Evolutionary conservation across 2,329 filamentous ascomycete species (phyloP).

Genomic region (Epichloe typhina): DNA sequence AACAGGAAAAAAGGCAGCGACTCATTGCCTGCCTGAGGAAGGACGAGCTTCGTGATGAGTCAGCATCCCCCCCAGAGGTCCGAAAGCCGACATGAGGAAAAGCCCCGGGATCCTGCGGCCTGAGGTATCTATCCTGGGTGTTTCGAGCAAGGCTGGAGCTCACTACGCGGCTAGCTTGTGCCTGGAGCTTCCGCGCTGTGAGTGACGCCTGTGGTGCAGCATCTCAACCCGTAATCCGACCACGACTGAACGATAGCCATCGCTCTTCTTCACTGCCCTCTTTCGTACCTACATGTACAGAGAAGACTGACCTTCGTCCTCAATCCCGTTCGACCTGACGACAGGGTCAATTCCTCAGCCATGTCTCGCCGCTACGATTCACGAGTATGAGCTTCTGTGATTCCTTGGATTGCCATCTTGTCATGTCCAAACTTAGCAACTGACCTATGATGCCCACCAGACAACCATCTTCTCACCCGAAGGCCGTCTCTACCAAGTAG

Average conservation of each 20-base stretch:
- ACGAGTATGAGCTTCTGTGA: constrained; percentile 49
- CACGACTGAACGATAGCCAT: constrained; percentile 1
- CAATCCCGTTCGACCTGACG: background rate
- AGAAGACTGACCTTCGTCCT: background rate
- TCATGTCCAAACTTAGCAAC: background rate
- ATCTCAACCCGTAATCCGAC: background rate
- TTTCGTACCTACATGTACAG: background rate
- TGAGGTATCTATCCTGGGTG: constrained; percentile 2
- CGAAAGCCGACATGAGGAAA: no score
- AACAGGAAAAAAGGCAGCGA: no score
- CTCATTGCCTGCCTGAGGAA: no score
- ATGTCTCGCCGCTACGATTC: constrained; percentile 99
- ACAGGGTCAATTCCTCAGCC: constrained; percentile 9
- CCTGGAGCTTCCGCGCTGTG: constrained; percentile 8
- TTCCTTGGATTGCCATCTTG: background rate
- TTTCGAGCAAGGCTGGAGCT: constrained; percentile 1
- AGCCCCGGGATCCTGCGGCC: background rate
- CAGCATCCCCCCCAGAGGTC: background rate
- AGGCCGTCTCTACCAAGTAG: constrained; percentile 95
- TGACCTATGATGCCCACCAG: constrained; percentile 29
- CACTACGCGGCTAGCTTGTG: constrained; percentile 11
- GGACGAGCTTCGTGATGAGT: background rate
- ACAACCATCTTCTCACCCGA: constrained; percentile 99
- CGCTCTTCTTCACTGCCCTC: background rate
- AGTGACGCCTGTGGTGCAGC: constrained; percentile 8